phyloP scores from a whole-genome alignment of 352 stramenopile species.

The Globisporangium canariense region DNA sequence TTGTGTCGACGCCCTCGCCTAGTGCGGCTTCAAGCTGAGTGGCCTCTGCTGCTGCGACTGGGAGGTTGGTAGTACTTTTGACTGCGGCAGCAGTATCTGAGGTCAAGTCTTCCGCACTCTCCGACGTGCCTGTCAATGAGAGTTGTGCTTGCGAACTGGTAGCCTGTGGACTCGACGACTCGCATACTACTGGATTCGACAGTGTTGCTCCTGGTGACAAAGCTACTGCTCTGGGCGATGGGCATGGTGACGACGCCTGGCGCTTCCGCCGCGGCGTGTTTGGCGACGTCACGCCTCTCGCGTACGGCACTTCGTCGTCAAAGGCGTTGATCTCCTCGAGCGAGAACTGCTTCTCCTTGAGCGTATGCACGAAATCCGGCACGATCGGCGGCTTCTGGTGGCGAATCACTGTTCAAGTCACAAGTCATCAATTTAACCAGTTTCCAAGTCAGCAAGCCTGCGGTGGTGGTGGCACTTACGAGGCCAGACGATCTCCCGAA shows the following conservation, averaged over 20 bases:
- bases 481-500: constrained; percentile 86
- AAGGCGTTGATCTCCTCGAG: constrained; percentile 26
- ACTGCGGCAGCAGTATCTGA: neutral
- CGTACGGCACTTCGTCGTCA: constrained; percentile 42
- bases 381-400: constrained; percentile 40
- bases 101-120: neutral
- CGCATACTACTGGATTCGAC: neutral
- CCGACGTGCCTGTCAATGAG: neutral
- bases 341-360: constrained; percentile 26
- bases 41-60: neutral
- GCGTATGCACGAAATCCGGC: constrained; percentile 34
- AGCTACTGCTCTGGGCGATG: constrained; percentile 2
- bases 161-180: neutral
- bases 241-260: neutral
- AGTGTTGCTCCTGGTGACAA: neutral
- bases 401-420: constrained; percentile 31
- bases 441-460: neutral
- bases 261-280: constrained; percentile 16
- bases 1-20: neutral
- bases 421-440: neutral
- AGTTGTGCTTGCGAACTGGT: neutral
- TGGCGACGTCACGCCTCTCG: constrained; percentile 17
- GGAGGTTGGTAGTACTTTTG: neutral
- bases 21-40: neutral
- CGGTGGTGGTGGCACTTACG: constrained; percentile 27